Evolutionary conservation across 768 basidiomycete genomes (phyloP).

Genomic region (Suillus sp.): DNA sequence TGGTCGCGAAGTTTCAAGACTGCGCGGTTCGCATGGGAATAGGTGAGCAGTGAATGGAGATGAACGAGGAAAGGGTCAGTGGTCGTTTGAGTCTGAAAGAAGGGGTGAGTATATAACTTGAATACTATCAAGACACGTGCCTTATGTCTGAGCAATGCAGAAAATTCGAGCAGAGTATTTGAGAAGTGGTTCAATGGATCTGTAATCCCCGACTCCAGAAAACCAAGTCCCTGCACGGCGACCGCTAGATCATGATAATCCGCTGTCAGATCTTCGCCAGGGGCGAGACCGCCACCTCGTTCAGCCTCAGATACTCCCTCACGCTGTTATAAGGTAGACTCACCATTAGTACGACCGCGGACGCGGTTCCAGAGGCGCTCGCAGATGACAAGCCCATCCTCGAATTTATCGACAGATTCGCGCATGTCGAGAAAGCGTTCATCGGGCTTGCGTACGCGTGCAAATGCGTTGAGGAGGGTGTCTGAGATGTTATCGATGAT

Average conservation of each 20-base stretch:
- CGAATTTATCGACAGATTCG: conserved; percentile 92
- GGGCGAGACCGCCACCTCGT: conserved; percentile 80
- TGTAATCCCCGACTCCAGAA: conserved; percentile 97
- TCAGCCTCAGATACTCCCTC: conserved; percentile 72
- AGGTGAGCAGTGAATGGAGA: conserved; percentile 89
- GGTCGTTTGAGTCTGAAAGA: conserved; percentile 76
- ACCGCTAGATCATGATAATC: conserved; percentile 98
- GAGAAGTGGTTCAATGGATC: conserved; percentile 97
- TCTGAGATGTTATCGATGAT: conserved; percentile 96
- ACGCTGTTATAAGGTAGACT: conserved; percentile 42
- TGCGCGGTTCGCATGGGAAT: conserved; percentile 90
- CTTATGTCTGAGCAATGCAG: conserved; percentile 81
- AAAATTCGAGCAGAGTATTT: conserved; percentile 94
- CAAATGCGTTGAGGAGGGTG: conserved; percentile 93
- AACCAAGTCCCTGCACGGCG: conserved; percentile 94
- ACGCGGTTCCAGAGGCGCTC: conserved; percentile 82
- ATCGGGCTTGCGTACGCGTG: conserved; percentile 94
- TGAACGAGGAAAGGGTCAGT: conserved; percentile 91
- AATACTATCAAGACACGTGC: conserved; percentile 39
- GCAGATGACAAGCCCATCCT: conserved; percentile 83
- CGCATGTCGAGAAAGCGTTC: conserved; percentile 93
- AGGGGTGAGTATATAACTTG: conserved; percentile 6
- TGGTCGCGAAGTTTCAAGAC: conserved; percentile 96
- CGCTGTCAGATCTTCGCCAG: conserved; percentile 89
- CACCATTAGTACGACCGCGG: conserved; percentile 84